A percentile compares a stretch with the other conserved stretches of the same genome.
These are phyloP conservation scores for Saccharomycopsis malanga DNA, from an alignment of 805 yeast species.

Conservation along the genomic window DNA sequence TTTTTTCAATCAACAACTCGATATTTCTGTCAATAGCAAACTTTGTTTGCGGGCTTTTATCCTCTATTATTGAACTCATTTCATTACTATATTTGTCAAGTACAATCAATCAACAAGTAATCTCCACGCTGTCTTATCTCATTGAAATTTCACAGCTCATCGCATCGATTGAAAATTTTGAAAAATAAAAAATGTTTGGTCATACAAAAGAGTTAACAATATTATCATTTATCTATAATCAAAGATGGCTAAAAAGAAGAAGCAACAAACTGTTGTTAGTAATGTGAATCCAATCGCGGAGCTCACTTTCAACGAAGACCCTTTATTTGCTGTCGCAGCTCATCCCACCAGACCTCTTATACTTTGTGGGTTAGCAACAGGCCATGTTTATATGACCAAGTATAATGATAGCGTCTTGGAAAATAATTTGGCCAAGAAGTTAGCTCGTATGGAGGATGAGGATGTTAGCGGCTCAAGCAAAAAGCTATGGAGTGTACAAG, in stretches of 20 bases:
- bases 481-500: conserved; percentile 37
- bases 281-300: conserved; percentile 14
- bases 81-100: no score
- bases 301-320: conserved; percentile 35
- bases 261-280: conserved; percentile 9
- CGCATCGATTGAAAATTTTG: conserved; percentile 8
- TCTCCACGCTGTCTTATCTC: no score
- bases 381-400: conserved; percentile 55
- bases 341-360: conserved; percentile 68
- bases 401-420: conserved; percentile 49
- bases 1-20: no score
- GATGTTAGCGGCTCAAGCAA: conserved; percentile 28
- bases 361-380: conserved; percentile 74
- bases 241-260: conserved; percentile 17
- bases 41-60: no score
- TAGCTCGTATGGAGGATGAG: conserved; percentile 26
- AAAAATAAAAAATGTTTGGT: conserved; percentile 8
- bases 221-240: not conserved
- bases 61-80: no score
- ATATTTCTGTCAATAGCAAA: no score
- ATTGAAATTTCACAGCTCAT: no score
- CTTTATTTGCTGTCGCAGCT: conserved; percentile 68
- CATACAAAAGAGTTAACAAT: not conserved
- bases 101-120: no score
- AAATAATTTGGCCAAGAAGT: conserved; percentile 24